Evolutionary conservation across 306 rosid species (phyloP), one percentile per base, ranked within the genome.

Genomic region (Canavalia ensiformis): DNA sequence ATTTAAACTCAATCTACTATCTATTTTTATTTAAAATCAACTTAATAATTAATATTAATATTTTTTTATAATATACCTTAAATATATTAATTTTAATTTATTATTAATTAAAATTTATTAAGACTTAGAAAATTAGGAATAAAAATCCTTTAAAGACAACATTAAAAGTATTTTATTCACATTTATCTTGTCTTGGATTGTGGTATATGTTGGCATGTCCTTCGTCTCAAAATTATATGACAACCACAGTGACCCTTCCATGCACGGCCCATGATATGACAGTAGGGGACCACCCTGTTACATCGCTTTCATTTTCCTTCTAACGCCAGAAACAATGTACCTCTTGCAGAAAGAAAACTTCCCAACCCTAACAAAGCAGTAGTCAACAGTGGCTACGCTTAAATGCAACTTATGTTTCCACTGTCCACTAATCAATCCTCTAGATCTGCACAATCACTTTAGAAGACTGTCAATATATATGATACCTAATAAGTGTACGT

Each of bases 331-430:
- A 68, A 68, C 54, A 68, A 9, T 28, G 73, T 29, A 68, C 39
- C 74, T 8, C 44, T 18, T 18, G 0, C 10, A 29, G 2, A 46
- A 5, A 46, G 29, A 68, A 2, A 9, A 45, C 41, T 29, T 57
- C 44, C 45, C 7, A 33, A 12, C 39, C 35, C 54, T 9, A 64
- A n/a, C 39, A n/a, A 63, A 30, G 13, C 13, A 29, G 13, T 64
- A 5, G 66, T 81, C 29, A 12, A 12, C 42, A 8, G 66, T 81
- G 75, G 11, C 72, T 47, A 47, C 56, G 58, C 72, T 80, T 60
- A 47, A 76, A 71, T 46, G 51, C 63, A 42, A 3, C 25, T 18
- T 18, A 39, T 29, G 37, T 72, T 72, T 50, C 84, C 79, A 37
- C 35, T 71, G 49, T 37, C 29, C 7, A 12, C 34, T 28, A 57